Conservation (phyloP, 257 asterid species). For the Apocynum venetum region DNA sequence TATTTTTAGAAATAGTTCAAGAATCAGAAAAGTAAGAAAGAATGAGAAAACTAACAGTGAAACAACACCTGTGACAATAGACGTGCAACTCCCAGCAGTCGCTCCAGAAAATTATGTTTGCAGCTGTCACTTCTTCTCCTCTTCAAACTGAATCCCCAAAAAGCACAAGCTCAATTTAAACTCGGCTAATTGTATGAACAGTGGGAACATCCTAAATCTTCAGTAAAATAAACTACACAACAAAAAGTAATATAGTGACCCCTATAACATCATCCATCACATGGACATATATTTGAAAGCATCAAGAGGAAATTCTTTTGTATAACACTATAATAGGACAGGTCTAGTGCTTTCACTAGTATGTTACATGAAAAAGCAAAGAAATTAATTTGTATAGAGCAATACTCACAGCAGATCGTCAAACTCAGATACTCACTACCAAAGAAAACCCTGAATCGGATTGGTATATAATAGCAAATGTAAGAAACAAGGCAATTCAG, state of each 20-base stretch:
- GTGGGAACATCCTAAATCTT: neutral
- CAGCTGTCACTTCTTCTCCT: constrained; percentile 49
- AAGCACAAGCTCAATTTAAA: constrained; percentile 2
- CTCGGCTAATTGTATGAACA: neutral
- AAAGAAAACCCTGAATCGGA: neutral
- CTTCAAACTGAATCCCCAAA: constrained; percentile 55
- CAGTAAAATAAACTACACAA: neutral
- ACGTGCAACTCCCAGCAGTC: constrained; percentile 76
- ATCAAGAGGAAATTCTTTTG: neutral
- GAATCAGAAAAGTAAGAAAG: neutral
- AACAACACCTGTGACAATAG: constrained; percentile 54
- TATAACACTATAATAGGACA: neutral
- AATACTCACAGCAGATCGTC: neutral
- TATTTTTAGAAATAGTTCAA: neutral
- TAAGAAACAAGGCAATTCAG: neutral
- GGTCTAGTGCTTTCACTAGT: neutral
- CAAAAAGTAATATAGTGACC: neutral
- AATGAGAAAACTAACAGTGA: neutral
- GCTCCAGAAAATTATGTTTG: constrained; percentile 70
- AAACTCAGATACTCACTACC: neutral
- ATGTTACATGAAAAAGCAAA: neutral
- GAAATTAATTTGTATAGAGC: neutral
- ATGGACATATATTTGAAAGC: neutral
- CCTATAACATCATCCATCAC: neutral
- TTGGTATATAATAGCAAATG: neutral